Evolutionary conservation across 2,329 filamentous ascomycete genomes (phyloP).

Genomic region (Botrytis byssoidea): DNA sequence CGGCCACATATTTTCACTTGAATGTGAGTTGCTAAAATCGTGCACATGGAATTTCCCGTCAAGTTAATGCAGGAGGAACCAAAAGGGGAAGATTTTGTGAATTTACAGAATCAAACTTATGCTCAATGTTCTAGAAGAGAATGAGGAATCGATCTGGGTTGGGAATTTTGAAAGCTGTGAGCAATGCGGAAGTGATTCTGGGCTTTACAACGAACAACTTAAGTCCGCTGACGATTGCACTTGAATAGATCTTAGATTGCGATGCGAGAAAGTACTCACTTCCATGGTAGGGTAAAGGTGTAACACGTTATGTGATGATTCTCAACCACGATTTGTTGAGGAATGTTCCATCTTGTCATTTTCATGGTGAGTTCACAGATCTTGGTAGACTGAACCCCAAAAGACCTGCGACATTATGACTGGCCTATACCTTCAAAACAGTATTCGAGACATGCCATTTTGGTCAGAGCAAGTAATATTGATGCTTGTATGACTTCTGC

Average conservation of each 20-base stretch:
- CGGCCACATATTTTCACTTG: background rate
- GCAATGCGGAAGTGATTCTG: background rate
- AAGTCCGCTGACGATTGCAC: rapidly evolving
- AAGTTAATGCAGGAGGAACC: no score
- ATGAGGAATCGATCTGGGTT: background rate
- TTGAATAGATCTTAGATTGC: background rate
- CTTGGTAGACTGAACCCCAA: background rate
- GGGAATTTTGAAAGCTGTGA: background rate
- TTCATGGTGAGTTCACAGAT: background rate
- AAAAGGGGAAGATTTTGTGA: background rate
- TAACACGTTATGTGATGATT: background rate
- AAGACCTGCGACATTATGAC: background rate
- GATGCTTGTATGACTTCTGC: background rate
- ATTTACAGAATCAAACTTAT: background rate
- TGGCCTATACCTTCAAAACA: background rate
- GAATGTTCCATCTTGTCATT: background rate
- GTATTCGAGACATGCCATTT: background rate
- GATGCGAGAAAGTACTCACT: background rate
- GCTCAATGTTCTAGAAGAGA: background rate
- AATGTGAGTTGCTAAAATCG: background rate
- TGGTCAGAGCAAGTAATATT: background rate
- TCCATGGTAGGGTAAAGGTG: background rate
- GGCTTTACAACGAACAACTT: background rate
- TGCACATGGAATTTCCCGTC: background rate
- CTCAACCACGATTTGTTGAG: background rate